phyloP scores from a whole-genome alignment of 192 early-diverging fungal species.

The Backusella luteola region DNA sequence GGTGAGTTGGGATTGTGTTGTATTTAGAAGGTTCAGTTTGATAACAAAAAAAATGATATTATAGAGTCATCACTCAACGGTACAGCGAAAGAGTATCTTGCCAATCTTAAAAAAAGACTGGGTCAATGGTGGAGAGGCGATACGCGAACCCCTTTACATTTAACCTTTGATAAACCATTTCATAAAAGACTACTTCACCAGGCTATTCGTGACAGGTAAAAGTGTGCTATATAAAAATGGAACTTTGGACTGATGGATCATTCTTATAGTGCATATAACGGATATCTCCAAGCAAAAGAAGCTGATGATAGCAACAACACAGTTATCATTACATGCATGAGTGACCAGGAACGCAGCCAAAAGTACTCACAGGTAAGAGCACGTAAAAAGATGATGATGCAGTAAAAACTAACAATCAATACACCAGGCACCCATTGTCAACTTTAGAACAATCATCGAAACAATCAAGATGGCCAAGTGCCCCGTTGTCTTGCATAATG shows the following conservation, averaged over 20 bases:
- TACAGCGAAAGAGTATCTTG: not conserved
- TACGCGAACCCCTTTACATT: constrained; percentile 20
- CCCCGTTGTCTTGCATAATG: constrained; percentile 89
- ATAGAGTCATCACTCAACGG: not conserved
- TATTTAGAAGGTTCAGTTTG: no score
- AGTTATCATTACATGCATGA: constrained; percentile 42
- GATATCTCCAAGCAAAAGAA: constrained; percentile 39
- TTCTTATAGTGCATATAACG: constrained; percentile 35
- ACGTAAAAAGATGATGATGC: no score
- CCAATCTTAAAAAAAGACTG: constrained; percentile 27
- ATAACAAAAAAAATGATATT: not conserved
- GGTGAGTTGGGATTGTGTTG: not conserved
- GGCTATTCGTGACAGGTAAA: constrained; percentile 49
- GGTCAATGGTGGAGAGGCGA: constrained; percentile 44
- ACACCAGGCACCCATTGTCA: constrained; percentile 15
- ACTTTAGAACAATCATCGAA: constrained; percentile 83
- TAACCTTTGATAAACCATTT: constrained; percentile 56
- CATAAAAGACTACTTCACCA: constrained; percentile 79
- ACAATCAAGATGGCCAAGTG: constrained; percentile 63
- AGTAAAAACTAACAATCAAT: no score
- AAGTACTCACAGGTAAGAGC: constrained; percentile 10
- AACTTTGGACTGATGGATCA: not conserved
- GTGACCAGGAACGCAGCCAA: constrained; percentile 44
- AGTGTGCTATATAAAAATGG: no score
- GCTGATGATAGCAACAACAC: constrained; percentile 37